phyloP scores from a whole-genome alignment of 2,329 filamentous ascomycete genomes.

The Ascochyta rabiei region DNA sequence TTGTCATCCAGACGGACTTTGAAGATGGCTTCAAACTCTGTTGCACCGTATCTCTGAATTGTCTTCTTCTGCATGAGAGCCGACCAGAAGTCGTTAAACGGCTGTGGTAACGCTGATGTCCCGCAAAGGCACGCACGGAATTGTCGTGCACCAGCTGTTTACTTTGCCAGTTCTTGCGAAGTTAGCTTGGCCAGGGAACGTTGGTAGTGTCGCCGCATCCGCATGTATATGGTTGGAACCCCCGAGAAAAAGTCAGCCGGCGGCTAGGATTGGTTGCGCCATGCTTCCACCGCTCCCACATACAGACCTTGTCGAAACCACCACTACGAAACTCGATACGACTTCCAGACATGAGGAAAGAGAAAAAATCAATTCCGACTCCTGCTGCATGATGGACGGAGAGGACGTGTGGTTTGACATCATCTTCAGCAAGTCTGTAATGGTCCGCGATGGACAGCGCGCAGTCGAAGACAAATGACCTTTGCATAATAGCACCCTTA shows the following conservation, averaged over 20 bases:
- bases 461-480: constrained; percentile 48
- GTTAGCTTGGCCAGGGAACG: constrained; percentile 39
- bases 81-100: constrained; percentile 59
- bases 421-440: constrained; percentile 39
- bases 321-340: constrained; percentile 46
- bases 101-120: constrained; percentile 57
- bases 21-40: constrained; percentile 53
- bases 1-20: constrained; percentile 47
- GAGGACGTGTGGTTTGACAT: constrained; percentile 44
- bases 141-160: constrained; percentile 51
- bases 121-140: constrained; percentile 53
- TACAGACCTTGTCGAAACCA: constrained; percentile 44
- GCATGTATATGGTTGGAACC: constrained; percentile 47
- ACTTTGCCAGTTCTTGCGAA: constrained; percentile 43
- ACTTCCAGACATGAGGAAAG: constrained; percentile 41
- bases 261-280: constrained; percentile 28
- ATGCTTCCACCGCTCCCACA: constrained; percentile 45
- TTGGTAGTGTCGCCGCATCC: constrained; percentile 46
- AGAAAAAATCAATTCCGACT: constrained; percentile 45
- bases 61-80: constrained; percentile 52
- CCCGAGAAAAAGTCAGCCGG: constrained; percentile 45
- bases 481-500: constrained; percentile 54
- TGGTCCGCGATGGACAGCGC: constrained; percentile 43
- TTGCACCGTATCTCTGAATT: constrained; percentile 53
- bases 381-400: constrained; percentile 47